Base-by-base conservation (phyloP, 2,329 filamentous ascomycete genomes). In the Trichoderma simmonsii region DNA sequence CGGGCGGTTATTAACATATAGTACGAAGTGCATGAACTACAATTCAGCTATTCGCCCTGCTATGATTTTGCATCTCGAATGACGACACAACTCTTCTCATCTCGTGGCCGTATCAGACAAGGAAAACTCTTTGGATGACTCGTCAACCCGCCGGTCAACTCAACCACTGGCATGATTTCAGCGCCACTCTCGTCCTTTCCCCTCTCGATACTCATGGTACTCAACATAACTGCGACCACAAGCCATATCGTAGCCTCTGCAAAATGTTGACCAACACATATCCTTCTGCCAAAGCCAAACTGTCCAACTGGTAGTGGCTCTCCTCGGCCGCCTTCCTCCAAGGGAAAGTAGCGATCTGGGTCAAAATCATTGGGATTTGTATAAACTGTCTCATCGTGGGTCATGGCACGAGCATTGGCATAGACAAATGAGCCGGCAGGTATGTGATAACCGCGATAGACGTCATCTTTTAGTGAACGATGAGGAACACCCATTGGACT, bases 371-470 rank as follows among this genome's bases (percentile, higher is more conserved):
- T 80, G 1, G 85, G 83, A 64, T 84, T 73, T 4, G 68, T 71
- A 78, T 86, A 87, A 2, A 80, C 77, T 4, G 70, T 63, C 64
- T 81, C 75, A 73, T 87, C 81, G 51, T 80, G 80, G 28, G 80
- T 83, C 82, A 85, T 87, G 64, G 83, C 83, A 14, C 80, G 78
- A n/a, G 81, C 77, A 67, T 85, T 86, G 34, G 82, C 81, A 67
- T 82, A 81, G 6, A 85, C 77, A 21, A 83, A 77, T 6, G 82
- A 82, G 3, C 88, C 88, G n/a, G 84, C 85, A 11, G 87, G 87
- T 64, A 90, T 89, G 72, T 85, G 83, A 78, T 87, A 86, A 39
- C 84, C 87, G 24, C 86, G 81, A 75, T 90, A 90, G 12, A 85
- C 80, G 70, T 90, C 88, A 63, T 90, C 88, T 61, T 85, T 78